Base-by-base conservation (phyloP, 495 filamentous ascomycete species). In the Tuber brumale region DNA sequence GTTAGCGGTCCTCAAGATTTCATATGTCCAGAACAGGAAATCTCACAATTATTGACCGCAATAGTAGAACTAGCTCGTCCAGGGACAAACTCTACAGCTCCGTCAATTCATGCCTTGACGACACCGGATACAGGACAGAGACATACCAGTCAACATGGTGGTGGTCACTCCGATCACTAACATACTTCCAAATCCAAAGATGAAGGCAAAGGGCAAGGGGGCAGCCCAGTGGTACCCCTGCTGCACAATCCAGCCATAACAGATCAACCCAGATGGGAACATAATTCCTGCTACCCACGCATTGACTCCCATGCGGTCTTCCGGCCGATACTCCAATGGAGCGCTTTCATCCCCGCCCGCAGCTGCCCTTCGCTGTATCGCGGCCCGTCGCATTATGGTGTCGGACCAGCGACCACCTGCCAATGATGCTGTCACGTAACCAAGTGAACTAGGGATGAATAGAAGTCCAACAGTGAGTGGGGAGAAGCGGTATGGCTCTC, bases 251-350 rank as follows among this genome's bases (percentile, higher is more conserved):
- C 91, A 93, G 8, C 91, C 91, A 79, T 92, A 93, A 85, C 88
- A 89, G 27, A 93, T 85, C 73, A 92, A 82, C 5, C 87, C 89
- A 2, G 84, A 85, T 0, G 95, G 94, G 79, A 93, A 97, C 48
- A 97, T 74, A 19, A 91, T 84, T 1, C 91, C 91, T 12, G 92
- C 93, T 1, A 97, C 83, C 91, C 90, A 96, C 4, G 93, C 93
- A 79, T 98, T 98, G 78, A 97, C 91, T 27, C 89, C 86, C 91
- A 97, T 93, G 6, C 95, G 89, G 83, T 98, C 95, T 85, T 97
- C 95, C 0, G 95, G 94, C 1, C 88, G 85, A 82, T 89, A 93
- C 27, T 93, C 86, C 51, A 93, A 85, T 8, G 69, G 72, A 10
- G 43, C 51, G 4, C 69, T 75, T 3, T 73, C 61, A 72, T 75